Evolutionary conservation across 78 protist species (phyloP), one percentile per base, ranked within the genome.

Genomic region (Guillardia theta): DNA sequence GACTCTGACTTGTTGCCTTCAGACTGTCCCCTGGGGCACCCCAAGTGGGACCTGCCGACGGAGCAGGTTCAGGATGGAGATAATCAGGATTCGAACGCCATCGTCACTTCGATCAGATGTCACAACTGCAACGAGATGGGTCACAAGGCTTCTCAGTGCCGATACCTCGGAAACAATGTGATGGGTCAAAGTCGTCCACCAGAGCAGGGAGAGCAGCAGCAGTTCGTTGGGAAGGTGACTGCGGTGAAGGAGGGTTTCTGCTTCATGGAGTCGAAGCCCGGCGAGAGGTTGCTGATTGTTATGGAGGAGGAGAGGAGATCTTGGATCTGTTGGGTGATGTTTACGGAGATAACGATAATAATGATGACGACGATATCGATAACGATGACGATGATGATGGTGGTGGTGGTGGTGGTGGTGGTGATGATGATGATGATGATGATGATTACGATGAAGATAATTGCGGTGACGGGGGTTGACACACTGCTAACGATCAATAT

Each of bases 111-210:
- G 18, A 78, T 78, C 50, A 46, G 90, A 22, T 78, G 90, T 48
- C 90, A 78, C 48, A 43, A 37, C 90, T 78, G 90, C 90, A 43
- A 43, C 48, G 90, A 78, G 50, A 37, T 78, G 45, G 90, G 90
- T 8, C 90, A 78, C 90, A 78, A 78, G 48, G 90, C 90, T 48
- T 78, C 90, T 30, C 90, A 78, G 9, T 70, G 87, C 87, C 87
- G 47, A 3, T 70, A 36, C 44, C 21, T 58, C n/a, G n/a, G n/a
- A n/a, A n/a, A n/a, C n/a, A n/a, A n/a, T n/a, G n/a, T 50, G 58
- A 50, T 10, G 10, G 58, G 30, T 41, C 88, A 8, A 22, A 19
- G 50, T 5, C 37, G 22, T 21, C 12, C 44, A 4, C 18, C 9
- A 3, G 37, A 41, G 48, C 90, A 37, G 45, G 80, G 90, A 0